Conservation (phyloP, 148 eudicot species). For the Dianthus caryophyllus region DNA sequence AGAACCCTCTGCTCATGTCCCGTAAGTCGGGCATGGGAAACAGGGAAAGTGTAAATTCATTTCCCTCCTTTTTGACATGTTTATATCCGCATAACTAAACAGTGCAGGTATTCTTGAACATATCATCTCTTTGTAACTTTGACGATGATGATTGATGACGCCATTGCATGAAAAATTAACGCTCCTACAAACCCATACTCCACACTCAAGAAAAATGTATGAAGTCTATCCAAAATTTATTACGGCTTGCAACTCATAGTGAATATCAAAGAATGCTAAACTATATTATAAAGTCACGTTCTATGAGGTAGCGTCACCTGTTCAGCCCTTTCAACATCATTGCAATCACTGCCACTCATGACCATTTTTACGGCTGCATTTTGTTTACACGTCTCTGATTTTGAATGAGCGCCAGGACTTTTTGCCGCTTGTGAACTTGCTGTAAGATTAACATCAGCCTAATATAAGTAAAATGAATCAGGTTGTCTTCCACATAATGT, state of each 20-base stretch:
- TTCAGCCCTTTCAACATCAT: constrained; percentile 52
- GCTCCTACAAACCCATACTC: neutral
- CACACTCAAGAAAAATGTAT: neutral
- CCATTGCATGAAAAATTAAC: neutral
- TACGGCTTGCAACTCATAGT: neutral
- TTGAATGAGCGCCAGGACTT: constrained; percentile 36
- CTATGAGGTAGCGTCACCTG: constrained; percentile 38
- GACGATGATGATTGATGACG: neutral
- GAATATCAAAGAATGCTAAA: constrained; percentile 1
- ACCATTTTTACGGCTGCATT: constrained; percentile 59
- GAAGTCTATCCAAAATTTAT: neutral
- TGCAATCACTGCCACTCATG: constrained; percentile 63
- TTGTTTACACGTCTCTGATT: constrained; percentile 29
- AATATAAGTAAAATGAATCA: constrained; percentile 46
- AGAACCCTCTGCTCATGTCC: neutral
- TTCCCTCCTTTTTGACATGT: neutral
- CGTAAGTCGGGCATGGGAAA: neutral
- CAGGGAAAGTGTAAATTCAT: neutral
- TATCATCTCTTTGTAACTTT: neutral
- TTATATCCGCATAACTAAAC: neutral
- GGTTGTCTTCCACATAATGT: constrained; percentile 17
- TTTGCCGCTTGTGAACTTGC: constrained; percentile 59
- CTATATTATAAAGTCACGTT: neutral
- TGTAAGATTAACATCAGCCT: constrained; percentile 90
- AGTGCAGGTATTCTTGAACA: too few species aligned